These are phyloP conservation scores for Ochetophila trinervis DNA, from an alignment of 306 rosid genomes.

Conservation along the genomic window DNA sequence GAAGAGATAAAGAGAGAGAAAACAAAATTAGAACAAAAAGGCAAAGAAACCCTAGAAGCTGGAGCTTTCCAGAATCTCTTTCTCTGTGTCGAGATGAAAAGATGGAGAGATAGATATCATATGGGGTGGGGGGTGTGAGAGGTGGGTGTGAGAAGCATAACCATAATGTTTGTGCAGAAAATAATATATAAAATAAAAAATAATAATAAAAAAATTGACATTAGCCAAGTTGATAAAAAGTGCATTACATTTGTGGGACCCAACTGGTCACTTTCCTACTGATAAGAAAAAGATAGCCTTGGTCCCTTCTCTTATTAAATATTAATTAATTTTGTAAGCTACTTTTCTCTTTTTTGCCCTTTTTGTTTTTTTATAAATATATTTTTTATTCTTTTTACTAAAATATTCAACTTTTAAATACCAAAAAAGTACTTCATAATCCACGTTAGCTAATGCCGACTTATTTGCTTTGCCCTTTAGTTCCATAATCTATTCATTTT, in stretches of 20 bases:
- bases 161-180: slow-evolving; percentile 36
- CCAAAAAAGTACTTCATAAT: background rate
- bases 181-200: background rate
- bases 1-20: slow-evolving; percentile 23
- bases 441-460: background rate
- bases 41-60: slow-evolving; percentile 36
- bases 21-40: background rate
- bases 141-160: slow-evolving; percentile 38
- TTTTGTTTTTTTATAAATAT: background rate
- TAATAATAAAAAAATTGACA: slow-evolving; percentile 30
- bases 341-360: background rate
- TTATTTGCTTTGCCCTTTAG: background rate
- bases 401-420: background rate
- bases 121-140: slow-evolving; percentile 37
- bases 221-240: slow-evolving; percentile 55
- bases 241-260: slow-evolving; percentile 61
- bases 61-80: slow-evolving; percentile 33
- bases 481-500: background rate
- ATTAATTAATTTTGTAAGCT: background rate
- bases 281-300: slow-evolving; percentile 44
- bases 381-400: background rate
- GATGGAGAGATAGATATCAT: slow-evolving; percentile 48
- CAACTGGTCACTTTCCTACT: slow-evolving; percentile 40
- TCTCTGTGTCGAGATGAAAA: slow-evolving; percentile 29
- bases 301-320: slow-evolving; percentile 30